Evolutionary conservation across 108 stramenopile species (phyloP).

Genomic region (Cyclostephanos tholiformis): DNA sequence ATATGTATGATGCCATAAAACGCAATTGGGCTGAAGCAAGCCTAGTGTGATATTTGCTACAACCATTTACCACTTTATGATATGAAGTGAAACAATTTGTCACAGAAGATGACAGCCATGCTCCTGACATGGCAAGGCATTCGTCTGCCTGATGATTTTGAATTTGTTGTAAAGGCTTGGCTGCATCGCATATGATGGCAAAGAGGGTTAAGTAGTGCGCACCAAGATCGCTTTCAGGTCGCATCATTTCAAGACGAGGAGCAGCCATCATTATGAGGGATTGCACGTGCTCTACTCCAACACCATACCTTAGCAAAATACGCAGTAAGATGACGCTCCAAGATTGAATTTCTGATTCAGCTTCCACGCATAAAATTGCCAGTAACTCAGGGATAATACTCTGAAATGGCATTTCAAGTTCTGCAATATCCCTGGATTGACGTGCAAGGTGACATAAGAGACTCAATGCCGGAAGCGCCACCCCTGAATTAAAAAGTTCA

Average conservation of each 20-base stretch:
- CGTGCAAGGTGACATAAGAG: slow-evolving; percentile 68
- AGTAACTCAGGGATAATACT: slow-evolving; percentile 38
- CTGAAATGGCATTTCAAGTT: slow-evolving; percentile 41
- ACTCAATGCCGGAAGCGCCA: slow-evolving; percentile 53
- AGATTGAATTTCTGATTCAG: slow-evolving; percentile 48
- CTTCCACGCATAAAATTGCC: slow-evolving; percentile 38
- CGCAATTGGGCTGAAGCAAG: slow-evolving; percentile 39
- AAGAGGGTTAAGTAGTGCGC: slow-evolving; percentile 61
- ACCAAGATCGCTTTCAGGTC: slow-evolving; percentile 43
- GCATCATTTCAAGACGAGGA: slow-evolving; percentile 29
- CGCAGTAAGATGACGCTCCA: slow-evolving; percentile 72
- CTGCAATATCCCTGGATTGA: slow-evolving; percentile 79
- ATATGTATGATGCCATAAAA: slow-evolving; percentile 43
- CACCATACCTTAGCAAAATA: slow-evolving; percentile 73
- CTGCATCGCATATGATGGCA: slow-evolving; percentile 35
- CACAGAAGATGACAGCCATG: slow-evolving; percentile 7
- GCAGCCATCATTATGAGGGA: slow-evolving; percentile 58
- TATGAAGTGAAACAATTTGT: slow-evolving; percentile 22
- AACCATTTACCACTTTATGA: slow-evolving; percentile 2
- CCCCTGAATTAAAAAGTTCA: slow-evolving; percentile 21
- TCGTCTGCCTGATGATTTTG: slow-evolving; percentile 1
- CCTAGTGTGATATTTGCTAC: slow-evolving; percentile 11
- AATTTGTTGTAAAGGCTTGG: slow-evolving; percentile 13
- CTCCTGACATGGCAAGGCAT: neutral
- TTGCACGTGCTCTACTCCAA: slow-evolving; percentile 55